Conservation (phyloP, 345 rosid species). For the Jatropha curcas region DNA sequence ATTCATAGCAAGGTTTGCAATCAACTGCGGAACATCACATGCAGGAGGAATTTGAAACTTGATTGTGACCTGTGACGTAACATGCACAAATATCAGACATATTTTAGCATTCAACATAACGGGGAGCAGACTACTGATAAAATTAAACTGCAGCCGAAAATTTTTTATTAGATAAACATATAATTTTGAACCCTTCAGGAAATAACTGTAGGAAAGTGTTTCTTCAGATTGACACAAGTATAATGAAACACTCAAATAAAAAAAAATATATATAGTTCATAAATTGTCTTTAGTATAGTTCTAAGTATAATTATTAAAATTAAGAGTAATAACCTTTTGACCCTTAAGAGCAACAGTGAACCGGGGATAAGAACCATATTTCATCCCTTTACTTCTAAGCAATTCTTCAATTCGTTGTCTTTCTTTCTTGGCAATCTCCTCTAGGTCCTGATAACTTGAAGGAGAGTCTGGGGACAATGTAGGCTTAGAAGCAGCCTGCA, state of each 20-base stretch:
- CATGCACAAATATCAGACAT: conserved; percentile 10
- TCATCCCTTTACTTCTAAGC: conserved; percentile 57
- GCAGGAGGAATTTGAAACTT: conserved; percentile 78
- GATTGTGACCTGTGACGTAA: conserved; percentile 59
- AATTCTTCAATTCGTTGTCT: conserved; percentile 60
- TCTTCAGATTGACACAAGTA: background rate
- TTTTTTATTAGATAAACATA: background rate
- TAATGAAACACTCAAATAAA: too few relatives aligned
- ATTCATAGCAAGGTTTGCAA: conserved; percentile 73
- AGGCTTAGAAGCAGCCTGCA: conserved; percentile 45
- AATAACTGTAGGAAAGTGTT: background rate
- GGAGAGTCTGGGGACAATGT: conserved; percentile 48
- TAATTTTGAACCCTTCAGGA: background rate
- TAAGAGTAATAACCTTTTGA: conserved; percentile 61
- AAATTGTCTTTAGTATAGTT: background rate
- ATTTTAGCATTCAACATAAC: background rate
- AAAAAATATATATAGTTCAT: background rate
- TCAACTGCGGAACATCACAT: conserved; percentile 71
- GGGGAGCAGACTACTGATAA: background rate
- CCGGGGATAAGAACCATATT: conserved; percentile 59
- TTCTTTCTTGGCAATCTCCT: conserved; percentile 70
- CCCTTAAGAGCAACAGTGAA: conserved; percentile 79
- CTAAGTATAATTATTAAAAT: background rate
- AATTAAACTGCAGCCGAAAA: background rate
- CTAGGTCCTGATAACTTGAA: conserved; percentile 48